Base-by-base conservation (phyloP, 257 asterid species). In the Jaltomata sinuosa region DNA sequence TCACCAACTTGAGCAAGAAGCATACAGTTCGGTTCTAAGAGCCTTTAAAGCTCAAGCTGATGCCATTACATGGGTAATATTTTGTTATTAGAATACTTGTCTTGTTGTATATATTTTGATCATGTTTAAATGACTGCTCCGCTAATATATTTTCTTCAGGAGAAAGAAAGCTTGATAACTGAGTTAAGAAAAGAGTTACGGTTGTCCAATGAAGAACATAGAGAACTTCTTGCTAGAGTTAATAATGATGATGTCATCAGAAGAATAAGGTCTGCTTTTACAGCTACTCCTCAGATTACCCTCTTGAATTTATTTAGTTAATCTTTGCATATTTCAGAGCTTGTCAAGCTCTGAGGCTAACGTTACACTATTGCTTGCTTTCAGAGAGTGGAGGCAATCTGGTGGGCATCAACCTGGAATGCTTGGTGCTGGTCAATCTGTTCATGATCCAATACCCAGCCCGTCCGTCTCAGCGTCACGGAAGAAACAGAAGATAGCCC, bases 31-130 rank as follows among this genome's bases (percentile, higher is more conserved):
- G 16, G 92, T 95, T 88, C 88, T 95, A 86, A 89, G 97, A 89
- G 99, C 99, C 83, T 94, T 95, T 90, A 94, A 94, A 92, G 99
- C 98, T 68, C 99, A 95, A 92, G 94, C 91, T 54, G 99, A 94
- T 91, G 95, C 99, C 84, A 87, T 95, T 88, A 83, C 98, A 82
- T 95, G 99, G 99, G 99, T 95, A 64, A 93, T 83, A 82, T 79
- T 76, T 71, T 86, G 55, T 71, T 77, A 27, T 42, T 78, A 38
- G 85, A 89, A 84, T 88, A n/a, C n/a, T 84, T 85, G 67, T 76
- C n/a, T n/a, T 84, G 45, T 57, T 88, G 59, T 83, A 61, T 84
- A n/a, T 88, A 84, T 52, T 87, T 83, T 83, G 77, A 82, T 85
- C 87, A 80, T 84, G 80, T 83, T 81, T 87, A 45, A 88, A 68